These are phyloP conservation scores for Cladosporium austrohemisphaericum DNA, from an alignment of 2,329 filamentous ascomycete genomes.

Conservation along the genomic window DNA sequence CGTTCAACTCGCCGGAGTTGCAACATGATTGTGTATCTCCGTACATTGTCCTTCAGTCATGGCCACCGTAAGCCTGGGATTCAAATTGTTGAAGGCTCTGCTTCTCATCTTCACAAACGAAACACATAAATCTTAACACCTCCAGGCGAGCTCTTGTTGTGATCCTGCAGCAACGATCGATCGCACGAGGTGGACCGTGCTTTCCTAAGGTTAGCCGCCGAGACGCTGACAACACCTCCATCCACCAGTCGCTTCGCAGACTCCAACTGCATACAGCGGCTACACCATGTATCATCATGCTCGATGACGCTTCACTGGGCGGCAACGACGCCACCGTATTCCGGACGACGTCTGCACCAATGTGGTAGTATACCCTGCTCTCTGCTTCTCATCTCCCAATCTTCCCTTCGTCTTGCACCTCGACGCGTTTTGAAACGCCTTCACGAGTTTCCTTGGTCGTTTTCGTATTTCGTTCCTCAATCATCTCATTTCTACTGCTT, in stretches of 20 bases:
- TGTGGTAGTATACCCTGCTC: neutral
- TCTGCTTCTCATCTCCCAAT: neutral
- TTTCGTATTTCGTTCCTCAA: neutral
- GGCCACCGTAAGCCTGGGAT: too few species aligned
- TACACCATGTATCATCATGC: constrained; percentile 8
- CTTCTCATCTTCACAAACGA: too few species aligned
- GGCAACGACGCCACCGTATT: constrained; percentile 10
- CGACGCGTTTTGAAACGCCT: constrained; percentile 5
- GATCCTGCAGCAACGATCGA: too few species aligned
- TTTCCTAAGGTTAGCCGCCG: too few species aligned
- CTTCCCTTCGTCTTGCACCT: neutral
- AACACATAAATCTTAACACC: too few species aligned
- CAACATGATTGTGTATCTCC: too few species aligned
- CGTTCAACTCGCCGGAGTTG: too few species aligned
- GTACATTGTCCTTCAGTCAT: too few species aligned
- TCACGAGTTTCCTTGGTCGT: constrained; percentile 12
- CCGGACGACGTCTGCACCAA: neutral
- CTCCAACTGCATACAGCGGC: constrained; percentile 11
- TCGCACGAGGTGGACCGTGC: too few species aligned
- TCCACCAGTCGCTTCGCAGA: constrained; percentile 10
- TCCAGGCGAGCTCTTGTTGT: too few species aligned
- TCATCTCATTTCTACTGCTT: neutral
- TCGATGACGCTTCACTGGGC: constrained; percentile 33
- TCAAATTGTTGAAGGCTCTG: too few species aligned
- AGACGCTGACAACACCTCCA: constrained; percentile 8